Evolutionary conservation across 1,284 basidiomycete genomes (phyloP).

Genomic region (Tilletia caries): DNA sequence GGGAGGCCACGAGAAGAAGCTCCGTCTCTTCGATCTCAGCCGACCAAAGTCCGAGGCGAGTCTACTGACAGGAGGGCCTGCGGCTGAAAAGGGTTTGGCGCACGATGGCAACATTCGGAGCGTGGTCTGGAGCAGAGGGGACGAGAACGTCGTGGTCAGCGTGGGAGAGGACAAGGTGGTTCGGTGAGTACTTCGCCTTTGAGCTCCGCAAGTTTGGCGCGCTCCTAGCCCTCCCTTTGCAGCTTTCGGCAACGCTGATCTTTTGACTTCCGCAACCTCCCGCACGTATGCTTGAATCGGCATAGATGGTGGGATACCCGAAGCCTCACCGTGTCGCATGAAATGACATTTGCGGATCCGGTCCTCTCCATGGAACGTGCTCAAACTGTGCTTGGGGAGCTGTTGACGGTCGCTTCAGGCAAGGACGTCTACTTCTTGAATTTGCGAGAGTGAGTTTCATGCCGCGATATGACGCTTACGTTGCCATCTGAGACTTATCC

Average conservation of each 20-base stretch:
- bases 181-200: slow-evolving; percentile 65
- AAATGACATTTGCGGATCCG: slow-evolving; percentile 70
- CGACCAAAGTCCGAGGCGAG: slow-evolving; percentile 75
- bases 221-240: not conserved
- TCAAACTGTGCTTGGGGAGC: slow-evolving; percentile 74
- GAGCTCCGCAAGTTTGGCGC: not conserved
- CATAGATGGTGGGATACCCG: slow-evolving; percentile 92
- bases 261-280: not conserved
- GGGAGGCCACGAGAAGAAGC: slow-evolving; percentile 97
- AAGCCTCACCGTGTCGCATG: slow-evolving; percentile 68
- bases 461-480: not conserved
- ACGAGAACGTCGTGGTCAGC: slow-evolving; percentile 72
- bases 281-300: too few relatives aligned
- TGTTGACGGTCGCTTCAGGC: slow-evolving; percentile 83
- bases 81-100: slow-evolving; percentile 34
- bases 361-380: slow-evolving; percentile 82
- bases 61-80: slow-evolving; percentile 62
- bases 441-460: slow-evolving; percentile 54
- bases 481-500: not conserved
- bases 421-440: slow-evolving; percentile 79
- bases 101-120: slow-evolving; percentile 89
- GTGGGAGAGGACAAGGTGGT: slow-evolving; percentile 87
- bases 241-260: too few relatives aligned
- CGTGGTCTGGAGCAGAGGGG: slow-evolving; percentile 77
- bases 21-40: slow-evolving; percentile 82